Evolutionary conservation across 2,329 filamentous ascomycete species (phyloP).

Genomic region (Fusarium goolgardi): DNA sequence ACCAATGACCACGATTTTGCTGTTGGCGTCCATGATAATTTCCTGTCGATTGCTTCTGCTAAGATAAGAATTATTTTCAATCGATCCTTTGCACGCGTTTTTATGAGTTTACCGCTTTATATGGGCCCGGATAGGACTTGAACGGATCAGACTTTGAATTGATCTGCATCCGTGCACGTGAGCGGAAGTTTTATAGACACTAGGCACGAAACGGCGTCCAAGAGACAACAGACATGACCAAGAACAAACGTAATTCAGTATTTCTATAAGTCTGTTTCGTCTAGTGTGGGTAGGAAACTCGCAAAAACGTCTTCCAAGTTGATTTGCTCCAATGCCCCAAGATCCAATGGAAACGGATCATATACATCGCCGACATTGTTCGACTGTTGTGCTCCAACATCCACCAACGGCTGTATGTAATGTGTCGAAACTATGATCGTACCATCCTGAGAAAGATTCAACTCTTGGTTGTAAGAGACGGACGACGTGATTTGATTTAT

Average conservation of each 20-base stretch:
- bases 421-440: conserved; percentile 16
- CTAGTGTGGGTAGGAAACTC: not conserved
- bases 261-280: not conserved
- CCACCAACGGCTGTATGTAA: conserved; percentile 9
- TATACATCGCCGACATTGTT: fast-evolving
- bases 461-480: fast-evolving
- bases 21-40: conserved; percentile 24
- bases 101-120: not conserved
- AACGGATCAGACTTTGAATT: not conserved
- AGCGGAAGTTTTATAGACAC: not conserved
- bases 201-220: not conserved
- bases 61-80: not conserved
- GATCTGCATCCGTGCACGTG: conserved; percentile 12
- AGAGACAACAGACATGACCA: not conserved
- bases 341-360: conserved; percentile 10
- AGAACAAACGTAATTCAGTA: not conserved
- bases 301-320: conserved; percentile 16
- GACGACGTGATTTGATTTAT: conserved; percentile 11
- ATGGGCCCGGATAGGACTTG: conserved; percentile 4
- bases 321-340: conserved; percentile 9
- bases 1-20: conserved; percentile 46
- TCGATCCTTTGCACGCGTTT: not conserved
- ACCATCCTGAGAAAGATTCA: not conserved
- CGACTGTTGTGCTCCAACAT: not conserved
- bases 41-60: fast-evolving